A percentile compares a stretch with the other conserved stretches of the same genome.
phyloP scores from a whole-genome alignment of 2,329 filamentous ascomycete species.

The Niveomyces coronatus region DNA sequence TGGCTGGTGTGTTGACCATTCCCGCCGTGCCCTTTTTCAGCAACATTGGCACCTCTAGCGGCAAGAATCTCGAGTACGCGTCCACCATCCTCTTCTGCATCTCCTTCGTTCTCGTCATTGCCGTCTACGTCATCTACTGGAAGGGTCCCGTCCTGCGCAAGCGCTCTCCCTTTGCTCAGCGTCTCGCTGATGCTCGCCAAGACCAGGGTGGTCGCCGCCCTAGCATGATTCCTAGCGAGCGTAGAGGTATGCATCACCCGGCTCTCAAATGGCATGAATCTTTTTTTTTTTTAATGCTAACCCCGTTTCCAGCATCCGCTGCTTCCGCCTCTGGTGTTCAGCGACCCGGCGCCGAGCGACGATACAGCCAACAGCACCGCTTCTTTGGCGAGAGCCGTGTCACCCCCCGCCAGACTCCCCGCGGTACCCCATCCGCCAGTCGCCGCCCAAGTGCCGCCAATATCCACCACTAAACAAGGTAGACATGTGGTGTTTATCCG shows the following conservation, averaged over 20 bases:
- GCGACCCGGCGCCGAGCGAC: slow-evolving; percentile 15
- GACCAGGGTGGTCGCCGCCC: slow-evolving; percentile 20
- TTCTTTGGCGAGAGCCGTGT: slow-evolving; percentile 33
- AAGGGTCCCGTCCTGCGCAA: slow-evolving; percentile 50
- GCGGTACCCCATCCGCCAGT: slow-evolving; percentile 27
- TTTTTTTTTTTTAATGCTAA: too few relatives aligned
- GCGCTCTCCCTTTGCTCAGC: slow-evolving; percentile 54
- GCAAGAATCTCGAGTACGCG: slow-evolving; percentile 46
- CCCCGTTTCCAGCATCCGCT: not conserved
- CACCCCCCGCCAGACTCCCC: slow-evolving; percentile 26
- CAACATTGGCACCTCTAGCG: slow-evolving; percentile 39
- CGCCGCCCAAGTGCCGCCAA: slow-evolving; percentile 20
- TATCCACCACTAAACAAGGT: slow-evolving; percentile 1
- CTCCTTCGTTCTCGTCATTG: slow-evolving; percentile 48
- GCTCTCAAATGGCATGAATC: not conserved
- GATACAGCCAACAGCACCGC: slow-evolving; percentile 29
- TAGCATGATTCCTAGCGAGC: slow-evolving; percentile 17
- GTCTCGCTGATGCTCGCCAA: slow-evolving; percentile 36
- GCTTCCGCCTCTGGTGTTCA: slow-evolving; percentile 13
- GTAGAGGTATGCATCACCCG: slow-evolving; percentile 4
- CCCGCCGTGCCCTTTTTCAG: slow-evolving; percentile 55
- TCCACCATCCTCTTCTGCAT: slow-evolving; percentile 55
- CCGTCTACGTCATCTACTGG: slow-evolving; percentile 58
- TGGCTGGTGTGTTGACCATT: slow-evolving; percentile 61
- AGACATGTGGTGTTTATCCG: not conserved